Base-by-base conservation (phyloP, 306 rosid species). In the Ormosia semicastrata region DNA sequence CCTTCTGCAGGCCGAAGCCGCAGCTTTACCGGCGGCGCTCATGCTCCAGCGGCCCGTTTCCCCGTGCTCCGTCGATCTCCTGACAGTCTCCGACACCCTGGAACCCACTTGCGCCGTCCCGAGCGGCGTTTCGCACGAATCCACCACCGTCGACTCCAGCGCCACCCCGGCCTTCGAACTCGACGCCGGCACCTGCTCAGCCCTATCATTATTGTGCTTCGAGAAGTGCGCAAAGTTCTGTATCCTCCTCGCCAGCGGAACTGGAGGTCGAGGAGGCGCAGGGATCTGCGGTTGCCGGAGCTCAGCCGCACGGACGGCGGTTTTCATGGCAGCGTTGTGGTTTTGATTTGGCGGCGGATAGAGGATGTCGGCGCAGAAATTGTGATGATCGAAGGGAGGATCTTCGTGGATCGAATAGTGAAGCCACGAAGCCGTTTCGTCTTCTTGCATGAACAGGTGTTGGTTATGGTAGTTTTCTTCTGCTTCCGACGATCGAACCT, bases 351-450 rank as follows among this genome's bases (percentile, higher is more conserved):
- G 71, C 13, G 83, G 66, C 49, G 82, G 62, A 53, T 82, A 87
- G 68, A 88, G 75, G 0, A 91, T 82, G 56, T 89, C 92, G 57
- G 93, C 52, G 81, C 84, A 66, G 82, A 92, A 89, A 76, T 73
- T 77, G 39, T 73, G 73, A 62, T 87, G 84, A 85, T 87, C 88
- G 63, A 92, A 54, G 3, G 87, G 68, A 85, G 90, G 70, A 63
- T 94, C 93, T 66, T 88, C 93, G n/a, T 68, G 87, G 50, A 91
- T 84, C 3, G 96, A 91, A 76, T 82, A 88, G 62, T 91, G 88
- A 56, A 91, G 91, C 97, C 94, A 94, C 10, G 94, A 71, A 17
- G 83, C 78, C 94, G 87, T 89, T 89, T 94, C 98, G 4, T 91
- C 90, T 47, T 94, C 98, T 46, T 92, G 93, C 87, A 92, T 87